Base-by-base conservation (phyloP, 768 basidiomycete species). In the Boletus rufocinnamomeus region DNA sequence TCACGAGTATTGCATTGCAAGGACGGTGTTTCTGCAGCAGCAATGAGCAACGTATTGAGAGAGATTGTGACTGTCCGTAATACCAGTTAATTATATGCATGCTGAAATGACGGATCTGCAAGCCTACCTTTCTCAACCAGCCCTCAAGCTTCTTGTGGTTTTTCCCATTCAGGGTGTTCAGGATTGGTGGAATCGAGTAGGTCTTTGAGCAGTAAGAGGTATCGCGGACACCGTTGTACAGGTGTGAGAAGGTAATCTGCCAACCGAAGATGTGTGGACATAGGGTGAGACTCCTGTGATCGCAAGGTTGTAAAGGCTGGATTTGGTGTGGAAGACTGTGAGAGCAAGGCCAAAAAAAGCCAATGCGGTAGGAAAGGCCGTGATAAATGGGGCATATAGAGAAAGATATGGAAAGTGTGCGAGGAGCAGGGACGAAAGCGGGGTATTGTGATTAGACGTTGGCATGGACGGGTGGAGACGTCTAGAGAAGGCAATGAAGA, bases 351-450 rank as follows among this genome's bases (percentile, higher is more conserved):
- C 51, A 92, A 78, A 16, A n/a, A 84, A 75, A 1, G 85, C 75
- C 10, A 92, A 78, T 21, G 86, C 81, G 2, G 84, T 74, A 8
- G 89, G 82, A 69, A 93, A 95, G 1, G 88, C 79, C 13, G 90
- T 89, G 52, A 95, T 80, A 66, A 93, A 94, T 0, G 89, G 92
- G 19, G 83, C 91, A 74, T 94, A 95, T 19, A 95, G 78, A 4
- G 92, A 93, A 19, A 95, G 79, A 68, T 93, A 95, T 0, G 93
- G 93, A 60, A 94, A 91, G 71, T 95, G 93, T 1, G 88, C 81
- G 37, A 89, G 79, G 37, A 95, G 80, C 28, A 88, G 71, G 28
- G 84, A 77, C 2, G 87, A 86, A 27, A 86, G 61, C 11, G 80
- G 74, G 66, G 76, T 73, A 68, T 74, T 77, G 10, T 72, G 68